Percentiles rank a stretch among this genome's conserved stretches.
These are phyloP conservation scores for Coniella vitis DNA, from an alignment of 2,329 filamentous ascomycete species.

Conservation along the genomic window DNA sequence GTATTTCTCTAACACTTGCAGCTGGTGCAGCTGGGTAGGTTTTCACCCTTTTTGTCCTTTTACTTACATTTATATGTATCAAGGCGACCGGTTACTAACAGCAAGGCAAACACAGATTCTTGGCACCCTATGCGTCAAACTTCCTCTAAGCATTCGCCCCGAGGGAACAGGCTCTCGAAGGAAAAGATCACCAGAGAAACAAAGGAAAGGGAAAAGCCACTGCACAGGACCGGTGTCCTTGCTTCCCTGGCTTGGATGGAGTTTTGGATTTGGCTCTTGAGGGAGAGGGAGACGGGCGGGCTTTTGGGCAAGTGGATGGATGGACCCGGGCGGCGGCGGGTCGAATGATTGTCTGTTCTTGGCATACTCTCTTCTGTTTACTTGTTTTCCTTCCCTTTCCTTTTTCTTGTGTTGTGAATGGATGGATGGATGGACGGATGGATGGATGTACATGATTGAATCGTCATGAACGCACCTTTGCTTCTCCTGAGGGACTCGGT, in stretches of 20 bases:
- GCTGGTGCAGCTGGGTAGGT: slow-evolving; percentile 93
- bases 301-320: background rate
- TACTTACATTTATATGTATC: no score
- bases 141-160: slow-evolving; percentile 33
- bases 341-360: background rate
- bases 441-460: no score
- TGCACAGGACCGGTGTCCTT: slow-evolving; percentile 7
- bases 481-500: no score
- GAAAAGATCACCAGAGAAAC: slow-evolving; percentile 1
- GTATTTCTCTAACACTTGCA: slow-evolving; percentile 78
- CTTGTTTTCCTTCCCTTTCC: no score
- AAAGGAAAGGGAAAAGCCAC: slow-evolving; percentile 3
- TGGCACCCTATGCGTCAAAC: slow-evolving; percentile 47
- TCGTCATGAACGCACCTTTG: no score
- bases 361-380: background rate
- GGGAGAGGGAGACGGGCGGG: background rate
- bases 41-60: background rate
- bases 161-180: background rate
- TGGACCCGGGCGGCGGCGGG: background rate
- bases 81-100: slow-evolving; percentile 13
- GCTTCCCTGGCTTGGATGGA: slow-evolving; percentile 12
- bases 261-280: slow-evolving; percentile 5
- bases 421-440: no score
- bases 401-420: no score
- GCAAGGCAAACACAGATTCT: slow-evolving; percentile 27